These are phyloP conservation scores for Monilinia aucupariae DNA, from an alignment of 2,329 filamentous ascomycete species.

Conservation along the genomic window DNA sequence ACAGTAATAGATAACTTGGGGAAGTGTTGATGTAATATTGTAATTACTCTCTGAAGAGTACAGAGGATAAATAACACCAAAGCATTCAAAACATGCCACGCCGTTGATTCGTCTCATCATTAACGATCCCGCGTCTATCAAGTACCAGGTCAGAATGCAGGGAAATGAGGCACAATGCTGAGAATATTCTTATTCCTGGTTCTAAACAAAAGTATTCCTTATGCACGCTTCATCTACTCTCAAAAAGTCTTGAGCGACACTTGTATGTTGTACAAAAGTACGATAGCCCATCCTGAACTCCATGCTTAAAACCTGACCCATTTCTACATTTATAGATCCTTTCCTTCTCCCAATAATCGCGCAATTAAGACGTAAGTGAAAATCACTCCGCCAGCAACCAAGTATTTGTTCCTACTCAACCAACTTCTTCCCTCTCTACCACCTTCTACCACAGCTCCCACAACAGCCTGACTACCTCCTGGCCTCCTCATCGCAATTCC, in stretches of 20 bases:
- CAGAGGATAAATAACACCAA: not conserved
- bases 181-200: not conserved
- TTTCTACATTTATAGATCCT: constrained; percentile 1
- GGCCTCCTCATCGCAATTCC: constrained; percentile 59
- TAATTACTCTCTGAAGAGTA: not conserved
- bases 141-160: not conserved
- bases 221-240: not conserved
- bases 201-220: not conserved
- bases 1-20: not conserved
- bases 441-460: constrained; percentile 70
- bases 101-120: not conserved
- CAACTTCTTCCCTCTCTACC: constrained; percentile 74
- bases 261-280: constrained; percentile 3
- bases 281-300: constrained; percentile 10
- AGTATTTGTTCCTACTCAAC: constrained; percentile 73
- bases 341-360: constrained; percentile 51
- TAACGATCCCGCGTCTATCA: not conserved
- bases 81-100: not conserved
- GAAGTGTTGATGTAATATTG: not conserved
- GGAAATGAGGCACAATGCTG: not conserved
- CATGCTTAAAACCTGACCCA: not conserved
- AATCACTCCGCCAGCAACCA: constrained; percentile 62
- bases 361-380: constrained; percentile 81
- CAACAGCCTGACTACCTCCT: constrained; percentile 47
- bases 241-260: not conserved